Evolutionary conservation across 2,329 filamentous ascomycete genomes (phyloP), one percentile per base, ranked within the genome.

Genomic region (Orbilia oligospora): DNA sequence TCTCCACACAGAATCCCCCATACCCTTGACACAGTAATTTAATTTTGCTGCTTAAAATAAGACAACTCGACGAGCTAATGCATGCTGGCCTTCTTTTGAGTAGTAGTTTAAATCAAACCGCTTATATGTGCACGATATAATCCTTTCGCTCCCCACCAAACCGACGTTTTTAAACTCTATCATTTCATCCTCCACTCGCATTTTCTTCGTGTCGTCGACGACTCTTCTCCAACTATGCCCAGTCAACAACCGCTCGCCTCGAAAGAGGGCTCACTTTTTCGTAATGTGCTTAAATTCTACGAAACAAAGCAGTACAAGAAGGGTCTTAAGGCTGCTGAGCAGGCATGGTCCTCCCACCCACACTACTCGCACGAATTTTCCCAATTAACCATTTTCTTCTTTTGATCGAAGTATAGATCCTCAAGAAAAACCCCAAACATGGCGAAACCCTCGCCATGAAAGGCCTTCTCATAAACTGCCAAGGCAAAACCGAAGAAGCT

Each of bases 371-470:
- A 20, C 27, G 4, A n/a, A 41, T 6, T 24, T 36, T 3, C 16
- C n/a, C n/a, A 18, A 36, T 41, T 53, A 18, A 16, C 44, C 3
- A 14, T 49, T 56, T 46, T n/a, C n/a, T n/a, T n/a, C n/a, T n/a
- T n/a, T 27, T 38, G 18, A 9, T 41, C 10, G 20, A 38, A 68
- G 30, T 30, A 58, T 44, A 97, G 86, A 97, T 99, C 84, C 90
- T 99, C 81, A 93, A 92, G 85, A 98, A 97, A 86, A 91, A 92
- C 83, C 93, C 95, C 49, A 96, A 93, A 83, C 96, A 99, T 91
- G 97, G 94, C 83, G 97, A 99, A 85, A 99, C 96, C 24, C 92
- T 97, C 86, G 97, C 96, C 69, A 99, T 99, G 96, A 99, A 99
- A 87, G 95, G 96, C 71, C 88, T 99, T 81, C 97, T 98, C 81